Conservation (phyloP, 306 rosid species). For the Vigna reflexopilosa region DNA sequence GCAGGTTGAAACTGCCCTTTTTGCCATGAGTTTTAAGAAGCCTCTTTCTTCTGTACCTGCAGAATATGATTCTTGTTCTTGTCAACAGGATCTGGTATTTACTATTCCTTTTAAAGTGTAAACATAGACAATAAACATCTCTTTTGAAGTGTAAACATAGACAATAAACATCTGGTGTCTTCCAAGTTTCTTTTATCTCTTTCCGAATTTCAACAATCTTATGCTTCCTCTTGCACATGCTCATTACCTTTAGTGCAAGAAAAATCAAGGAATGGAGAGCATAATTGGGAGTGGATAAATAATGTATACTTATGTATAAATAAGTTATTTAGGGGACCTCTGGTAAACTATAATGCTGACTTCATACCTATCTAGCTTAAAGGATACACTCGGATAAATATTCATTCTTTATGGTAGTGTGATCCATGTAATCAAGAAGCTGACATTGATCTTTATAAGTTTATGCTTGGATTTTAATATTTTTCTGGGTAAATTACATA, state of each 20-base stretch:
- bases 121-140: slow-evolving; percentile 25
- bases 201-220: slow-evolving; percentile 32
- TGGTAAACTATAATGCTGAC: slow-evolving; percentile 1
- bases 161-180: slow-evolving; percentile 34
- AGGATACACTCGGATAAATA: slow-evolving; percentile 29
- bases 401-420: slow-evolving; percentile 29
- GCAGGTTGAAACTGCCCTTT: slow-evolving; percentile 91
- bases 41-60: slow-evolving; percentile 55
- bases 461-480: neutral
- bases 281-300: slow-evolving; percentile 9
- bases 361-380: slow-evolving; percentile 23
- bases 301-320: slow-evolving; percentile 17
- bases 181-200: slow-evolving; percentile 13
- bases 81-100: slow-evolving; percentile 75
- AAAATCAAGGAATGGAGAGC: slow-evolving; percentile 15
- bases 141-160: slow-evolving; percentile 19
- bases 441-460: slow-evolving; percentile 21
- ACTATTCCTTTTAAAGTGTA: slow-evolving; percentile 32
- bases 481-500: slow-evolving; percentile 32
- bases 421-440: slow-evolving; percentile 18
- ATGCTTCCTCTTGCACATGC: slow-evolving; percentile 36
- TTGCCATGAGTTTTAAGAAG: slow-evolving; percentile 85
- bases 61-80: slow-evolving; percentile 60
- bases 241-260: slow-evolving; percentile 21
- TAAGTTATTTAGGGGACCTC: slow-evolving; percentile 1